Evolutionary conservation across 2,329 filamentous ascomycete genomes (phyloP).

Genomic region (Leptographium procerum): DNA sequence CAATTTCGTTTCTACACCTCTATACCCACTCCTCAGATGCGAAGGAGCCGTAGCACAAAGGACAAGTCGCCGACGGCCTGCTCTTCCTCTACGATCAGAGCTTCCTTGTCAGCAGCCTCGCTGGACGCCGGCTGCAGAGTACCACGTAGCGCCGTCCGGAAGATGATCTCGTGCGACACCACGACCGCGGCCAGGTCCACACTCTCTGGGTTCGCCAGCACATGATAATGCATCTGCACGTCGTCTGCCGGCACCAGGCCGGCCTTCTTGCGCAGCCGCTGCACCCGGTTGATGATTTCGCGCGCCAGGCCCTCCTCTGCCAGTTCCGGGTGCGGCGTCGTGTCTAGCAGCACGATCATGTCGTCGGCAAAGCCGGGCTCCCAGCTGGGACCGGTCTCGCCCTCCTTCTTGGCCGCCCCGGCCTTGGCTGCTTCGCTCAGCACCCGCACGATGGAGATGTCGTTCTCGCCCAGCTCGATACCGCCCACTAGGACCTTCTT

Average conservation of each 20-base stretch:
- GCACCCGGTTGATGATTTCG: slow-evolving; percentile 88
- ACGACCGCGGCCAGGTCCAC: slow-evolving; percentile 63
- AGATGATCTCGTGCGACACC: slow-evolving; percentile 51
- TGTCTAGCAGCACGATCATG: slow-evolving; percentile 78
- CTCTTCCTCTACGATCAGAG: slow-evolving; percentile 68
- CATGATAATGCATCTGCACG: slow-evolving; percentile 84
- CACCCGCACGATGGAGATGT: slow-evolving; percentile 71
- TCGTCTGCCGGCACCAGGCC: slow-evolving; percentile 86
- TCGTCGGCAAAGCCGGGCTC: slow-evolving; percentile 32
- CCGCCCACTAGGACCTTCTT: slow-evolving; percentile 75
- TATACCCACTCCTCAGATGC: background rate
- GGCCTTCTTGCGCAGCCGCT: slow-evolving; percentile 87
- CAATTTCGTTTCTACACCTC: background rate
- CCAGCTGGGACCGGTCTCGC: slow-evolving; percentile 7
- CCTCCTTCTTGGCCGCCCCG: slow-evolving; percentile 60
- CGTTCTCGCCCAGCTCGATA: slow-evolving; percentile 69
- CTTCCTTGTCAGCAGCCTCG: slow-evolving; percentile 42
- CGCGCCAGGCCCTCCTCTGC: slow-evolving; percentile 80
- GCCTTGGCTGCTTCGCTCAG: slow-evolving; percentile 57
- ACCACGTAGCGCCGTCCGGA: slow-evolving; percentile 68
- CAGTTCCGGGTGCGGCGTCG: slow-evolving; percentile 67
- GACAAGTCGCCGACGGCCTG: slow-evolving; percentile 30
- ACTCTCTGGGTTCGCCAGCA: slow-evolving; percentile 67
- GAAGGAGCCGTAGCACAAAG: slow-evolving; percentile 12
- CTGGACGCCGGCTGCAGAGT: slow-evolving; percentile 55